Conservation (phyloP, 768 basidiomycete genomes). For the Leccinum longicurvipes region DNA sequence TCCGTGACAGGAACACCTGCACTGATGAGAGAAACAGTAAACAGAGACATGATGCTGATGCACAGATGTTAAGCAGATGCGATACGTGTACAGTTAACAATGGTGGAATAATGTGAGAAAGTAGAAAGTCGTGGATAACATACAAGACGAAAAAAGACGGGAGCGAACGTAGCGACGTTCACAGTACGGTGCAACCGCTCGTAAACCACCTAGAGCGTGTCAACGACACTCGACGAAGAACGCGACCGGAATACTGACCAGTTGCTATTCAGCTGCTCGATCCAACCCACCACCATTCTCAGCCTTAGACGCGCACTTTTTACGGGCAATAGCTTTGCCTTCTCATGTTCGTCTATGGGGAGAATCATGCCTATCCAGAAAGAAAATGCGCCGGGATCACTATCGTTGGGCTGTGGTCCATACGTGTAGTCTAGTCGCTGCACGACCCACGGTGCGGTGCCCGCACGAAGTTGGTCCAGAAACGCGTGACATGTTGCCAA, state of each 20-base stretch:
- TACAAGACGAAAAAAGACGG: conserved; percentile 3
- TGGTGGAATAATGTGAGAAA: conserved; percentile 10
- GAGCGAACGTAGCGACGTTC: too few species aligned
- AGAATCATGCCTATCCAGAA: conserved; percentile 92
- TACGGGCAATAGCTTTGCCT: conserved; percentile 82
- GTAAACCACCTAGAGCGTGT: conserved; percentile 64
- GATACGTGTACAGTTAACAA: conserved; percentile 13
- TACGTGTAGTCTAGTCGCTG: conserved; percentile 80
- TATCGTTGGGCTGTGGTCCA: conserved; percentile 63
- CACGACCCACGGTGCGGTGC: conserved; percentile 90
- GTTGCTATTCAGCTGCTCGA: conserved; percentile 66
- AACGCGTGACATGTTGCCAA: conserved; percentile 60
- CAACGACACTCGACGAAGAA: conserved; percentile 16
- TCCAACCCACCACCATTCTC: conserved; percentile 90
- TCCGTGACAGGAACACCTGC: conserved; percentile 1
- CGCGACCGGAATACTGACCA: conserved; percentile 39
- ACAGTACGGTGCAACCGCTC: conserved; percentile 61
- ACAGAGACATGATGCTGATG: conserved; percentile 11
- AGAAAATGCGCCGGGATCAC: conserved; percentile 66
- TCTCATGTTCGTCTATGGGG: conserved; percentile 88
- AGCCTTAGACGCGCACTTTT: conserved; percentile 75
- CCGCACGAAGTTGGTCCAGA: conserved; percentile 55
- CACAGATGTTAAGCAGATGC: conserved; percentile 12
- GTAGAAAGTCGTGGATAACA: conserved; percentile 11
- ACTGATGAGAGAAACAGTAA: background rate